Percentiles rank a stretch among this genome's conserved stretches.
Conservation (phyloP, 2,329 filamentous ascomycete genomes). For the Aspergillus tubingensis region DNA sequence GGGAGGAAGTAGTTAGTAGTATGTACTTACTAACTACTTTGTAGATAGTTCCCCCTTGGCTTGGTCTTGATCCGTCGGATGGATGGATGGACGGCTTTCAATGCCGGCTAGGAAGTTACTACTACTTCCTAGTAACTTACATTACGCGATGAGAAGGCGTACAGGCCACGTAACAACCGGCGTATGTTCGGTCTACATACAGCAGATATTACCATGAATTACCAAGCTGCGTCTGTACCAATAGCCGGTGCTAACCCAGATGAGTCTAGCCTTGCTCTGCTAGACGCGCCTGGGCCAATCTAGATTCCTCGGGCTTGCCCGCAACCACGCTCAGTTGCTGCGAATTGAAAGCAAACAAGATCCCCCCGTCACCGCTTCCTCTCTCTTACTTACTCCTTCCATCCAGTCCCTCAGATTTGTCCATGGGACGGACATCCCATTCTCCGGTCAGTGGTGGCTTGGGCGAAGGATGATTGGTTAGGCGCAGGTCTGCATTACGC, state of each 20-base stretch:
- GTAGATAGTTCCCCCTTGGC: too few relatives aligned
- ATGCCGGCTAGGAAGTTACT: not conserved
- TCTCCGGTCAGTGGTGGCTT: not conserved
- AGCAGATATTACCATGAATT: not conserved
- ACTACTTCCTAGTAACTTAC: not conserved
- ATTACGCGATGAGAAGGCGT: not conserved
- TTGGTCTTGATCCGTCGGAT: not conserved
- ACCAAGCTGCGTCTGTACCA: not conserved
- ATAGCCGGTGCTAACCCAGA: not conserved
- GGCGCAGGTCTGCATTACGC: not conserved
- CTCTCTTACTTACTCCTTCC: not conserved
- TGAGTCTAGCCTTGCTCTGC: not conserved
- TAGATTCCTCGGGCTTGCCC: conserved; percentile 9
- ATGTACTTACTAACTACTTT: not conserved
- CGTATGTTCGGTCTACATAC: not conserved
- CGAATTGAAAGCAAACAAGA: not conserved
- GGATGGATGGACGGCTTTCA: not conserved
- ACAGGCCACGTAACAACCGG: not conserved
- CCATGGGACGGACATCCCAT: not conserved
- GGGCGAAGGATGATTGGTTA: not conserved
- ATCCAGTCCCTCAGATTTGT: not conserved
- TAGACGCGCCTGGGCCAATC: conserved; percentile 10
- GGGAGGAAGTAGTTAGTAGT: too few relatives aligned
- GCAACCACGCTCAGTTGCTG: not conserved
- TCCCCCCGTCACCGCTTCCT: not conserved